phyloP scores from a whole-genome alignment of 768 basidiomycete species.

The Termitomyces sp. region DNA sequence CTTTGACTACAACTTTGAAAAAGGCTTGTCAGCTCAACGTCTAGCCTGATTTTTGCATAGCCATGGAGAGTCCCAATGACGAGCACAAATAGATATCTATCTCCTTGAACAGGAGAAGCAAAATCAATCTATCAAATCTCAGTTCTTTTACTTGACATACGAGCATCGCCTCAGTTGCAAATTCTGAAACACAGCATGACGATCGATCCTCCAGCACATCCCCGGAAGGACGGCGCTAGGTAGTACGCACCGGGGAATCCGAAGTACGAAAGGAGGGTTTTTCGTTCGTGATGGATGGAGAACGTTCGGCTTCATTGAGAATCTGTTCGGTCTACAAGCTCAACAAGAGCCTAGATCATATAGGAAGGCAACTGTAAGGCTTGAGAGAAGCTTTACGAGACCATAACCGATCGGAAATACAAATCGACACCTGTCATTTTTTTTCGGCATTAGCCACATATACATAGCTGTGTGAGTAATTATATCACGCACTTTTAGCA shows the following conservation, averaged over 20 bases:
- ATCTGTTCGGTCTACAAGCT: background rate
- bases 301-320: background rate
- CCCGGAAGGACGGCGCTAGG: background rate
- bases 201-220: background rate
- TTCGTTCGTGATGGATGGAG: background rate
- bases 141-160: conserved; percentile 11
- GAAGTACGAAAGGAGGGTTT: background rate
- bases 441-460: background rate
- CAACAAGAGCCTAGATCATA: background rate
- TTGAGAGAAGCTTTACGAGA: background rate
- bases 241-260: background rate
- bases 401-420: background rate
- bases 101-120: too few relatives aligned
- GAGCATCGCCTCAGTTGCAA: conserved; percentile 14
- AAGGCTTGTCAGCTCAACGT: background rate
- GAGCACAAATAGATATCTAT: background rate
- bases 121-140: too few relatives aligned
- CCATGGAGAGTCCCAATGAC: conserved; percentile 16
- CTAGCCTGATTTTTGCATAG: conserved; percentile 16
- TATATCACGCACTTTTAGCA: background rate
- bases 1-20: conserved; percentile 11
- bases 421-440: background rate
- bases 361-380: background rate
- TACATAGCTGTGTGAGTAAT: background rate
- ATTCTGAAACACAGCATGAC: background rate